Conservation (phyloP, 805 yeast genomes). For the Yamadazyma insecticola region DNA sequence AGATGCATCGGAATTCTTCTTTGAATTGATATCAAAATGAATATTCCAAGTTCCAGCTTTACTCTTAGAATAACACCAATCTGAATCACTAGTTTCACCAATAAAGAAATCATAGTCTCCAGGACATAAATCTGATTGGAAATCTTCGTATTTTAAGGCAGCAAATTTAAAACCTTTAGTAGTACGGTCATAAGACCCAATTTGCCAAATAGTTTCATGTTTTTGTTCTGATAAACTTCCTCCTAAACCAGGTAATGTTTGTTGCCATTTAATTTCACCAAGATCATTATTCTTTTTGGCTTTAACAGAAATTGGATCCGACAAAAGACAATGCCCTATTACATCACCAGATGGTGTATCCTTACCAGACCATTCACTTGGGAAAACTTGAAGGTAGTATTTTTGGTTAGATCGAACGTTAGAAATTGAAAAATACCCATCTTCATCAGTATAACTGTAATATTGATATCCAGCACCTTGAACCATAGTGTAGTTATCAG, state of each 20-base stretch:
- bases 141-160: conserved; percentile 5
- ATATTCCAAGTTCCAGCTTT: conserved; percentile 7
- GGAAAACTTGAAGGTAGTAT: conserved; percentile 7
- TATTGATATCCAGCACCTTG: conserved; percentile 11
- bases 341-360: conserved; percentile 6
- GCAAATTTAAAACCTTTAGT: conserved; percentile 9
- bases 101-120: conserved; percentile 7
- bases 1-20: conserved; percentile 1
- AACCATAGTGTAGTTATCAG: conserved; percentile 8
- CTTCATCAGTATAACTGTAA: conserved; percentile 10
- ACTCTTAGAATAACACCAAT: conserved; percentile 7
- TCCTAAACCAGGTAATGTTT: background rate
- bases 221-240: too few species aligned
- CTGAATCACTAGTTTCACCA: conserved; percentile 6
- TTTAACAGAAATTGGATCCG: conserved; percentile 1
- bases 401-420: conserved; percentile 6
- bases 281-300: conserved; percentile 1
- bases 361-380: conserved; percentile 8
- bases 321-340: conserved; percentile 1
- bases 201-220: conserved; percentile 8
- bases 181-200: conserved; percentile 10
- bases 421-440: conserved; percentile 6
- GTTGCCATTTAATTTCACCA: conserved; percentile 5
- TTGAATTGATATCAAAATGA: conserved; percentile 6
- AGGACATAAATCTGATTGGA: conserved; percentile 8